phyloP scores from a whole-genome alignment of 306 rosid genomes.

The Quercus dentata region DNA sequence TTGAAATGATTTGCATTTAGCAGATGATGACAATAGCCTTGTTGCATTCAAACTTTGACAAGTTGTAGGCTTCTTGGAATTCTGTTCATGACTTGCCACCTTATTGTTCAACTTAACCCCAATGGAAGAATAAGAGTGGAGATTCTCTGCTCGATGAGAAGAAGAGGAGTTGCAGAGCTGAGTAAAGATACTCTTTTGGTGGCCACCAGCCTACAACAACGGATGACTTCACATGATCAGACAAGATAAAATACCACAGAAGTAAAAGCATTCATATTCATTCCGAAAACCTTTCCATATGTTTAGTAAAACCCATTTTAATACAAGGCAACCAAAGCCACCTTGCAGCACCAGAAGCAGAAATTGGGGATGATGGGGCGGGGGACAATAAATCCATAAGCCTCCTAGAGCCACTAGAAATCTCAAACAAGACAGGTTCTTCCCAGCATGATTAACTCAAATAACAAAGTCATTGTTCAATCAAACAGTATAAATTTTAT shows the following conservation, averaged over 20 bases:
- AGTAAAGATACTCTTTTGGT: slow-evolving; percentile 26
- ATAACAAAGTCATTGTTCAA: not conserved
- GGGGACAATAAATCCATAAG: not conserved
- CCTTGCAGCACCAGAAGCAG: not conserved
- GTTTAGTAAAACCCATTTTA: not conserved
- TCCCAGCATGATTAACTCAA: not conserved
- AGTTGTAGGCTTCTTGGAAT: slow-evolving; percentile 22
- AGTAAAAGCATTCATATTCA: not conserved
- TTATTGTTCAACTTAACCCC: slow-evolving; percentile 30
- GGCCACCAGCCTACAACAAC: slow-evolving; percentile 29
- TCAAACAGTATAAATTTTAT: not conserved
- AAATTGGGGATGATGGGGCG: not conserved
- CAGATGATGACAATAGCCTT: slow-evolving; percentile 23
- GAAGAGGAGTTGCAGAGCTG: slow-evolving; percentile 33
- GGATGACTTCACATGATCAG: slow-evolving; percentile 7
- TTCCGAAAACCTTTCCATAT: not conserved
- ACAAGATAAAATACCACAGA: not conserved
- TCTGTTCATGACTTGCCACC: slow-evolving; percentile 30
- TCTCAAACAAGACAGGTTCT: not conserved
- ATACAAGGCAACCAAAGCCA: not conserved
- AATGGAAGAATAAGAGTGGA: slow-evolving; percentile 30
- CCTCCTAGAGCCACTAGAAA: not conserved
- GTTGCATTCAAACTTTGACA: slow-evolving; percentile 17
- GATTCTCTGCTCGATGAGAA: slow-evolving; percentile 34
- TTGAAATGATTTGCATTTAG: slow-evolving; percentile 30